Conservation (phyloP, 1,139 yeast genomes). For the Saccharomyces hybrid region DNA sequence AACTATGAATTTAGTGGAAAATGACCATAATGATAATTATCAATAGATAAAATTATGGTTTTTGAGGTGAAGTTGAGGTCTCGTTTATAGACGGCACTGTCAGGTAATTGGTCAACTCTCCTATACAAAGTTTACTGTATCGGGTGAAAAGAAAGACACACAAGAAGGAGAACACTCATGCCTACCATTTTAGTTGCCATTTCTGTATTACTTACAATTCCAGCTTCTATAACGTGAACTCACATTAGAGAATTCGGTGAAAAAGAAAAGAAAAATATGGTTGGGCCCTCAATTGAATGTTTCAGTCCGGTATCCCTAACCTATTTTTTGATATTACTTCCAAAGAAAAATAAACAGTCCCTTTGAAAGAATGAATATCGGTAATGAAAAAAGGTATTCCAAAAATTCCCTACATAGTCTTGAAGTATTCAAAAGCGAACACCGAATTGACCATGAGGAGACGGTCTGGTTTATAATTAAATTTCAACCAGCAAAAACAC, state of each 20-base stretch:
- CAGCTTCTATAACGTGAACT: background rate
- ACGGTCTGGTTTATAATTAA: slow-evolving; percentile 79
- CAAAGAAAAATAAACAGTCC: background rate
- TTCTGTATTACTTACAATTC: background rate
- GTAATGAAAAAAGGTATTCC: slow-evolving; percentile 23
- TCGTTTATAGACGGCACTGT: background rate
- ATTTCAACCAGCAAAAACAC: slow-evolving; percentile 99
- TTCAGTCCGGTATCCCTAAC: background rate
- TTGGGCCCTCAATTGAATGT: background rate
- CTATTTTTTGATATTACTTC: background rate
- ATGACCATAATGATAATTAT: background rate
- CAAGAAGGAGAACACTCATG: background rate
- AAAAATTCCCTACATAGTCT: slow-evolving; percentile 39
- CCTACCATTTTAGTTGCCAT: background rate
- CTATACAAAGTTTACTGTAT: background rate
- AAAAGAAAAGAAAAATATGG: background rate
- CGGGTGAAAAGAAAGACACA: background rate
- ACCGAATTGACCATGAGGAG: slow-evolving; percentile 53
- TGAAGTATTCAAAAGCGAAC: slow-evolving; percentile 39
- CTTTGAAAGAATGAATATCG: background rate
- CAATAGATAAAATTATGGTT: background rate
- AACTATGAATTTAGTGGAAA: background rate
- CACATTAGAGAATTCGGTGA: background rate
- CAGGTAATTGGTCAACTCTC: background rate
- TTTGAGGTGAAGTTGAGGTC: background rate